These are phyloP conservation scores for Balakata baccata DNA, from an alignment of 345 rosid genomes.

Conservation along the genomic window DNA sequence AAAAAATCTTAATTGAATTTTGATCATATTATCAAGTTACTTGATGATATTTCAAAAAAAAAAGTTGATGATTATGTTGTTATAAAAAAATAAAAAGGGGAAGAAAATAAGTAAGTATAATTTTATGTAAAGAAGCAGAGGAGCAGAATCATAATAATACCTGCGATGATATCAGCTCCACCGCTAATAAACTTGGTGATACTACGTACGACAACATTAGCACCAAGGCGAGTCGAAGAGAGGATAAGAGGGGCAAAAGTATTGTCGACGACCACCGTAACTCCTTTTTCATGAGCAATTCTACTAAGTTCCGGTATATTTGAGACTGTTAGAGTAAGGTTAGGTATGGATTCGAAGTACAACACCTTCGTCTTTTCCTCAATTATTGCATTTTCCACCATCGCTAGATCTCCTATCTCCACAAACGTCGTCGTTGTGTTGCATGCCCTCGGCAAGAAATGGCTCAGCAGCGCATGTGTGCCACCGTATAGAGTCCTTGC, in stretches of 20 bases:
- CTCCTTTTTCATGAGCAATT: slow-evolving; percentile 77
- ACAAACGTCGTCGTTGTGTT: slow-evolving; percentile 86
- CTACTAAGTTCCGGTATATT: slow-evolving; percentile 74
- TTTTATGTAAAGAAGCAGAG: no score
- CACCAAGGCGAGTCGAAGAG: slow-evolving; percentile 90
- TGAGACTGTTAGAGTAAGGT: slow-evolving; percentile 79
- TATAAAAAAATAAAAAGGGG: no score
- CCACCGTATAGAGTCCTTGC: slow-evolving; percentile 79
- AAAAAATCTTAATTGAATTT: no score
- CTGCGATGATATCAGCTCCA: slow-evolving; percentile 94
- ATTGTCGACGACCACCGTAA: slow-evolving; percentile 78
- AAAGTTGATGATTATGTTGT: no score
- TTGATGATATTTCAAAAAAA: no score
- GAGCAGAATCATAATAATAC: slow-evolving; percentile 25
- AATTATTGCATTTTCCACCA: slow-evolving; percentile 55
- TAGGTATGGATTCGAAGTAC: slow-evolving; percentile 81
- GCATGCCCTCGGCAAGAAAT: slow-evolving; percentile 77
- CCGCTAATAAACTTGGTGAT: slow-evolving; percentile 94
- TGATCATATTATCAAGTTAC: no score
- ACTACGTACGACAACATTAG: slow-evolving; percentile 89
- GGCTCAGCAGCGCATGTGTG: slow-evolving; percentile 81
- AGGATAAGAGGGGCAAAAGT: slow-evolving; percentile 89
- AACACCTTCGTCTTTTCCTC: slow-evolving; percentile 69
- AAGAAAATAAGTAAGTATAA: no score
- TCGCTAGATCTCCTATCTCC: slow-evolving; percentile 52